These are phyloP conservation scores for Suillus decipiens DNA, from an alignment of 768 basidiomycete species.

Conservation along the genomic window DNA sequence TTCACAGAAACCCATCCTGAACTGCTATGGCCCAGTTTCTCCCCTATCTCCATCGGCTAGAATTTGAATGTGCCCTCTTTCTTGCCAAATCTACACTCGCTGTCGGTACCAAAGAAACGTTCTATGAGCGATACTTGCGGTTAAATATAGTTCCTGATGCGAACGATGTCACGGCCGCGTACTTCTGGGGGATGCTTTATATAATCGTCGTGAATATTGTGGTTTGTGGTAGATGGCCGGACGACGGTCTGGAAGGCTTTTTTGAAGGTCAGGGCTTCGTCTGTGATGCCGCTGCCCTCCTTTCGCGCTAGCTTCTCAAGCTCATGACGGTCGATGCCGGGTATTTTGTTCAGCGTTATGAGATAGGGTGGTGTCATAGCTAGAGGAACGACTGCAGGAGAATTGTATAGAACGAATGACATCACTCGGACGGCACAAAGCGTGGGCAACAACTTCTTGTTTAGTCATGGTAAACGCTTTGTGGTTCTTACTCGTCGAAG, in stretches of 20 bases:
- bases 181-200: conserved; percentile 33
- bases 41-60: conserved; percentile 16
- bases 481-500: too few relatives aligned
- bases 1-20: conserved; percentile 20
- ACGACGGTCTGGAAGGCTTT: conserved; percentile 31
- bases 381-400: not conserved
- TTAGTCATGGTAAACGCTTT: too few relatives aligned
- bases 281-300: conserved; percentile 10
- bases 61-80: conserved; percentile 26
- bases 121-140: conserved; percentile 15
- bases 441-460: too few relatives aligned
- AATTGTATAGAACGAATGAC: too few relatives aligned
- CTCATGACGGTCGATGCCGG: conserved; percentile 15
- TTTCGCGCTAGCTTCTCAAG: conserved; percentile 15
- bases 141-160: not conserved
- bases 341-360: conserved; percentile 2
- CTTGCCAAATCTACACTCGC: conserved; percentile 14
- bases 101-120: conserved; percentile 14
- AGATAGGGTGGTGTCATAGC: conserved; percentile 1
- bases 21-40: conserved; percentile 19
- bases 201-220: conserved; percentile 39
- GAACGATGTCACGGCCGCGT: conserved; percentile 3
- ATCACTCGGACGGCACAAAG: too few relatives aligned
- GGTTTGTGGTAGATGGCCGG: conserved; percentile 26
- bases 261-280: conserved; percentile 25